Percentiles rank a stretch among this genome's conserved stretches.
phyloP scores from a whole-genome alignment of 2,329 filamentous ascomycete genomes.

The Pezicula rhizophila region DNA sequence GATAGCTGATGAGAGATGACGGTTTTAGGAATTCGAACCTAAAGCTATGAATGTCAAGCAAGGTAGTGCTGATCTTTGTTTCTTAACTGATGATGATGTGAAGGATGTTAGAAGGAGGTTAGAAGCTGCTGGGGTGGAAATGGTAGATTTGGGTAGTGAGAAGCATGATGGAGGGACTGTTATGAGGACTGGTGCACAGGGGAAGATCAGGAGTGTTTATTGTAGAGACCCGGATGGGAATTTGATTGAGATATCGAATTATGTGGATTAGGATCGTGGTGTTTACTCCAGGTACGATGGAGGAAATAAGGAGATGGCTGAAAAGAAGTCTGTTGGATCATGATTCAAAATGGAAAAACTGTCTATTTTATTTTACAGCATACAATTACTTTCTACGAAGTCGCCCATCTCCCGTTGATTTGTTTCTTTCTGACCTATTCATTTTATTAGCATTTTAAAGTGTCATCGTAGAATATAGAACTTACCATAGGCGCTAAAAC shows the following conservation, averaged over 20 bases:
- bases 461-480: slow-evolving; percentile 12
- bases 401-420: slow-evolving; percentile 57
- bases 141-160: slow-evolving; percentile 28
- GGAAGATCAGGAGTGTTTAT: slow-evolving; percentile 51
- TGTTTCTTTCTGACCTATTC: slow-evolving; percentile 56
- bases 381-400: slow-evolving; percentile 12
- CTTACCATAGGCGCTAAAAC: slow-evolving; percentile 82
- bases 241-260: slow-evolving; percentile 39
- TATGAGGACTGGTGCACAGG: slow-evolving; percentile 47
- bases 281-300: too few species aligned
- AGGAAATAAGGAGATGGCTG: too few species aligned
- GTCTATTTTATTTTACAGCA: not conserved
- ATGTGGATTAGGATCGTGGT: not conserved
- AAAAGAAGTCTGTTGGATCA: too few species aligned
- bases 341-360: too few species aligned
- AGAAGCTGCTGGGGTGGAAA: slow-evolving; percentile 37
- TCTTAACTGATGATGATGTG: slow-evolving; percentile 46
- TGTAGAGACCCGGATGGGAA: slow-evolving; percentile 57
- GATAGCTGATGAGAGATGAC: not conserved
- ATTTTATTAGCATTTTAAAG: slow-evolving; percentile 27
- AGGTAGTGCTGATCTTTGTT: slow-evolving; percentile 55
- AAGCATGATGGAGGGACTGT: slow-evolving; percentile 42
- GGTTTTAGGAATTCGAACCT: slow-evolving; percentile 46
- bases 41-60: slow-evolving; percentile 47
- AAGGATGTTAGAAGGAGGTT: slow-evolving; percentile 38